Evolutionary conservation across 2,329 filamentous ascomycete species (phyloP).

Genomic region (Paramyrothecium roridum): DNA sequence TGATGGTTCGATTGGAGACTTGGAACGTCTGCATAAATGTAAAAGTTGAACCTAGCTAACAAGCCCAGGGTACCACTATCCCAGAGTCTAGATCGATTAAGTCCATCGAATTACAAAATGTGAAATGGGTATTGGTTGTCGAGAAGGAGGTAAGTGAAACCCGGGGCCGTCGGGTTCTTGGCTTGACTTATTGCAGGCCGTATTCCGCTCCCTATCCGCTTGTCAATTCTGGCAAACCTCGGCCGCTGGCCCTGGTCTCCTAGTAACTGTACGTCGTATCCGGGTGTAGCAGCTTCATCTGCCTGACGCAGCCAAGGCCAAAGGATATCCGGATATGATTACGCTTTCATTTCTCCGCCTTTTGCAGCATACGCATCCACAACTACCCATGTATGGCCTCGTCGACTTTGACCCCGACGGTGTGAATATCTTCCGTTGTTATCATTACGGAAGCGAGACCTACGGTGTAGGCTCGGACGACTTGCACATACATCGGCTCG

Average conservation of each 20-base stretch:
- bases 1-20: constrained; percentile 24
- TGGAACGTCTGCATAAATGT: constrained; percentile 15
- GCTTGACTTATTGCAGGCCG: constrained; percentile 51
- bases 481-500: constrained; percentile 61
- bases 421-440: constrained; percentile 69
- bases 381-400: constrained; percentile 58
- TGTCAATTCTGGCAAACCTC: constrained; percentile 51
- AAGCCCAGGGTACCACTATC: constrained; percentile 55
- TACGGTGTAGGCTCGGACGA: constrained; percentile 29
- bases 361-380: constrained; percentile 43
- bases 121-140: constrained; percentile 67
- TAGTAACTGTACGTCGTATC: constrained; percentile 24
- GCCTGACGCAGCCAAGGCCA: constrained; percentile 50
- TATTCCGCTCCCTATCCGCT: constrained; percentile 64
- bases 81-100: constrained; percentile 50
- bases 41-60: constrained; percentile 7
- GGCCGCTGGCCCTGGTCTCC: constrained; percentile 52
- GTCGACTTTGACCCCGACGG: constrained; percentile 79
- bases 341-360: constrained; percentile 63
- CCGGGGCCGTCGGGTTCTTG: accelerated
- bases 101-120: constrained; percentile 42
- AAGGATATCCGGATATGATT: constrained; percentile 76
- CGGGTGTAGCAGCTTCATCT: too few species aligned
- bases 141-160: constrained; percentile 66
- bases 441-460: constrained; percentile 63